Conservation (phyloP, 768 basidiomycete species). For the Mycena kentingensis region DNA sequence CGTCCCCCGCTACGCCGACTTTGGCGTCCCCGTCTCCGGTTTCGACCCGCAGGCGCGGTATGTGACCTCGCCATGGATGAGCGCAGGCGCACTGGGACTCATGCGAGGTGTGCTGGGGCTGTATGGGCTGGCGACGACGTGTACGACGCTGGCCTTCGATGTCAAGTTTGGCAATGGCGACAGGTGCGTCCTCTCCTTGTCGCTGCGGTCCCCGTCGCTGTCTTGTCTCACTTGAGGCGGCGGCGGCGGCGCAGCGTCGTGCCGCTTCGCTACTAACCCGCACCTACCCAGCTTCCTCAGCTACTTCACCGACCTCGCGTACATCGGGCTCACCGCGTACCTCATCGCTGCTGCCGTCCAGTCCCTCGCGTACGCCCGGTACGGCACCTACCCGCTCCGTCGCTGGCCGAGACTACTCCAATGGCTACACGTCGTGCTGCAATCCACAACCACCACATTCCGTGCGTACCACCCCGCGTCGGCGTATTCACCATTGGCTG, state of each 20-base stretch:
- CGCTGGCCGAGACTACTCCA: slow-evolving; percentile 59
- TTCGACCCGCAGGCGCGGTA: too few species aligned
- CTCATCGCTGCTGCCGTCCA: slow-evolving; percentile 61
- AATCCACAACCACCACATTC: slow-evolving; percentile 52
- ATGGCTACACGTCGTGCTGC: slow-evolving; percentile 56
- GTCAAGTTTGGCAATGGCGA: slow-evolving; percentile 32
- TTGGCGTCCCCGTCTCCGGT: too few species aligned
- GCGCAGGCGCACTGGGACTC: too few species aligned
- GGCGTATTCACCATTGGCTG: neutral
- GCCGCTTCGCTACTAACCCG: too few species aligned
- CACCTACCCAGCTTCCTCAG: slow-evolving; percentile 37
- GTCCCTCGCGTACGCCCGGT: slow-evolving; percentile 44
- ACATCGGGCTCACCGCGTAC: slow-evolving; percentile 63
- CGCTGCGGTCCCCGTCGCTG: too few species aligned
- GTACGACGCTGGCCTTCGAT: slow-evolving; percentile 42
- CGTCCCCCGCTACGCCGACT: too few species aligned
- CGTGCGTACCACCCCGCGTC: slow-evolving; percentile 46
- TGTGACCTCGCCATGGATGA: too few species aligned
- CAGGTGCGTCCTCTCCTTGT: too few species aligned
- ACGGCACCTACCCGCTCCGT: slow-evolving; percentile 55
- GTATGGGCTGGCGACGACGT: slow-evolving; percentile 47
- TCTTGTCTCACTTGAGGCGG: too few species aligned
- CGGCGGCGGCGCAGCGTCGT: neutral
- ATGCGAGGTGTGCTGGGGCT: slow-evolving; percentile 51
- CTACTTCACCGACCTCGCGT: slow-evolving; percentile 67